Evolutionary conservation across 805 yeast genomes (phyloP).

Genomic region (Kluyveromyces wickerhamii): DNA sequence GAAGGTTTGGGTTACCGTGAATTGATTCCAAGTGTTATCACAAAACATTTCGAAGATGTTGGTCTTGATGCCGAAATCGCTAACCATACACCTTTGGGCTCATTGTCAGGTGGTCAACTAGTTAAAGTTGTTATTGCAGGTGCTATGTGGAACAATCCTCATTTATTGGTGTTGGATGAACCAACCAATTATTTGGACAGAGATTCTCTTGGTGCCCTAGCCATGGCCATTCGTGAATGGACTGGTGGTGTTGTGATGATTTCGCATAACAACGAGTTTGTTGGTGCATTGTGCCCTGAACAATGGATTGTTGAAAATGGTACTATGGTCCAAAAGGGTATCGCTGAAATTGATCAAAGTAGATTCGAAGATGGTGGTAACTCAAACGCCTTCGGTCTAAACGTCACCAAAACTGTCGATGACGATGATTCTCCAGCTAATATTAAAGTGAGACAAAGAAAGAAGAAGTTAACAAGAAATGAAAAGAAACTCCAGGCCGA

Average conservation of each 20-base stretch:
- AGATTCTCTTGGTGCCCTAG: conserved; percentile 95
- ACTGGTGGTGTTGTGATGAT: conserved; percentile 97
- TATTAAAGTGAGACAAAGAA: conserved; percentile 84
- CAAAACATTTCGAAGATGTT: conserved; percentile 95
- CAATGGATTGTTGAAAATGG: conserved; percentile 98
- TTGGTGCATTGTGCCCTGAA: conserved; percentile 96
- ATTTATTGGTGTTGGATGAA: conserved; percentile 90
- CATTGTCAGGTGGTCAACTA: conserved; percentile 95
- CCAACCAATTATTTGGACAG: conserved; percentile 98
- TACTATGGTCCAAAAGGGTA: conserved; percentile 75
- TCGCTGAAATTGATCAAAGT: conserved; percentile 60
- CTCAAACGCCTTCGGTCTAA: conserved; percentile 39
- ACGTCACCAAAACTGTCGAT: conserved; percentile 38
- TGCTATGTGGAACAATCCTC: conserved; percentile 99
- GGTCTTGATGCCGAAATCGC: conserved; percentile 98
- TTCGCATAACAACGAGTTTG: conserved; percentile 94
- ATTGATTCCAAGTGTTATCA: conserved; percentile 79
- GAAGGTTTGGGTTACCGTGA: conserved; percentile 99
- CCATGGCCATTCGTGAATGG: conserved; percentile 98
- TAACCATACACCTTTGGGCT: conserved; percentile 95
- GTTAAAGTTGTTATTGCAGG: conserved; percentile 98
- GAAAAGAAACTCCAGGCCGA: conserved; percentile 87
- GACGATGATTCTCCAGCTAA: conserved; percentile 93
- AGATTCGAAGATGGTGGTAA: conserved; percentile 78
- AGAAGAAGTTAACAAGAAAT: conserved; percentile 96